These are phyloP conservation scores for Mycena polygramma DNA, from an alignment of 768 basidiomycete genomes.

Conservation along the genomic window DNA sequence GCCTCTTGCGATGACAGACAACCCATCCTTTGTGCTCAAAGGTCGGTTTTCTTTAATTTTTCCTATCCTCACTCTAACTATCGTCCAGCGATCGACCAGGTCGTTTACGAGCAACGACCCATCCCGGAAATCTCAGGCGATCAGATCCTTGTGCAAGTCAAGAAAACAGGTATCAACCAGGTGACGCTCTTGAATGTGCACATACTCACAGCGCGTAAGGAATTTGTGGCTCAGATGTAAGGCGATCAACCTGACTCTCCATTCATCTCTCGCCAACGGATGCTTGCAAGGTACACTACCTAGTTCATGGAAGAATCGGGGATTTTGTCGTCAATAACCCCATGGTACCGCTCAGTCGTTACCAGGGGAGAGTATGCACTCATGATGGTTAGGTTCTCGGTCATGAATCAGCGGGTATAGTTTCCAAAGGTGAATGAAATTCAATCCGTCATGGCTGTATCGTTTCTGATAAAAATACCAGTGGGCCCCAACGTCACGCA, in stretches of 20 bases:
- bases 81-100: conserved; percentile 62
- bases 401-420: conserved; percentile 90
- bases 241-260: conserved; percentile 27
- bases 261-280: conserved; percentile 34
- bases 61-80: neutral
- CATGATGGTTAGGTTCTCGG: conserved; percentile 78
- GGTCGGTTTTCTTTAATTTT: conserved; percentile 37
- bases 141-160: conserved; percentile 90
- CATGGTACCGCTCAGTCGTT: conserved; percentile 64
- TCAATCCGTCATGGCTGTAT: neutral
- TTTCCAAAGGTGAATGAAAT: conserved; percentile 71
- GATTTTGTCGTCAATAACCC: conserved; percentile 85
- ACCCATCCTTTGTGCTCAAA: conserved; percentile 84
- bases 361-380: neutral
- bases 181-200: conserved; percentile 18
- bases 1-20: conserved; percentile 70
- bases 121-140: conserved; percentile 78
- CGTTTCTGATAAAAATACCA: conserved; percentile 42
- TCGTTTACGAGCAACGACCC: conserved; percentile 79
- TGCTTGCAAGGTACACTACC: conserved; percentile 75
- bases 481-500: conserved; percentile 84
- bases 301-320: conserved; percentile 82
- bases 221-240: conserved; percentile 92
- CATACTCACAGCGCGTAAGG: conserved; percentile 56
- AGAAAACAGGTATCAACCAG: conserved; percentile 82